Conservation (phyloP, 352 stramenopile genomes). For the Pythium sukuiense region DNA sequence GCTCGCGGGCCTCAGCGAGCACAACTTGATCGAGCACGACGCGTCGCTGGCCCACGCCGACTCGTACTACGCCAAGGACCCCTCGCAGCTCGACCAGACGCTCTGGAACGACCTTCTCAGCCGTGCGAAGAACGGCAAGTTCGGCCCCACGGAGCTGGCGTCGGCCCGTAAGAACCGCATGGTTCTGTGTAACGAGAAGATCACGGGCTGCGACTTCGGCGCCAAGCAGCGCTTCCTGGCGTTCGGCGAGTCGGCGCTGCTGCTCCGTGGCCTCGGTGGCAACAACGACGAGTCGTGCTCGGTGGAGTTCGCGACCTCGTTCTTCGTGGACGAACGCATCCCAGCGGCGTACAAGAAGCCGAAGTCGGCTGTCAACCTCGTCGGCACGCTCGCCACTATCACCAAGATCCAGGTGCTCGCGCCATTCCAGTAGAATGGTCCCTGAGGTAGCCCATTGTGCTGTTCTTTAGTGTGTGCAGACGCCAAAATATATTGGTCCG, state of each 20-base stretch:
- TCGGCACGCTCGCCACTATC: not conserved
- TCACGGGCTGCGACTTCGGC: conserved; percentile 7
- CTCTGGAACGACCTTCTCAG: conserved; percentile 35
- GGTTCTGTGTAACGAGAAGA: not conserved
- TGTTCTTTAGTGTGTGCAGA: no score
- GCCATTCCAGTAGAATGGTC: conserved; percentile 5
- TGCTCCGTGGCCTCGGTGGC: conserved; percentile 11
- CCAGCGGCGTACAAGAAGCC: conserved; percentile 13
- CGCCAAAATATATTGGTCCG: no score
- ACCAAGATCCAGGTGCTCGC: conserved; percentile 15
- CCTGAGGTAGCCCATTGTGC: no score
- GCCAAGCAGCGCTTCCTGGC: not conserved
- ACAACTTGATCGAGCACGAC: conserved; percentile 45
- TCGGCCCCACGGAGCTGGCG: conserved; percentile 1
- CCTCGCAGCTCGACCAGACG: conserved; percentile 24
- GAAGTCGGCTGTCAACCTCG: not conserved
- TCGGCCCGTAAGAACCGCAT: conserved; percentile 9
- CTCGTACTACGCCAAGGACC: conserved; percentile 35
- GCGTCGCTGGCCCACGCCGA: conserved; percentile 24
- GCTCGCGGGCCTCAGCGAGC: conserved; percentile 35
- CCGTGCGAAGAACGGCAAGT: conserved; percentile 12
- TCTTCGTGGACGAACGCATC: conserved; percentile 31
- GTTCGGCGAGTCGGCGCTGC: conserved; percentile 13
- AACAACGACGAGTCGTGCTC: conserved; percentile 18
- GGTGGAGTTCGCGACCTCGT: conserved; percentile 21